Percentiles rank a stretch among this genome's conserved stretches.
These are phyloP conservation scores for Tricholoma sp. DNA, from an alignment of 768 basidiomycete genomes.

Conservation along the genomic window DNA sequence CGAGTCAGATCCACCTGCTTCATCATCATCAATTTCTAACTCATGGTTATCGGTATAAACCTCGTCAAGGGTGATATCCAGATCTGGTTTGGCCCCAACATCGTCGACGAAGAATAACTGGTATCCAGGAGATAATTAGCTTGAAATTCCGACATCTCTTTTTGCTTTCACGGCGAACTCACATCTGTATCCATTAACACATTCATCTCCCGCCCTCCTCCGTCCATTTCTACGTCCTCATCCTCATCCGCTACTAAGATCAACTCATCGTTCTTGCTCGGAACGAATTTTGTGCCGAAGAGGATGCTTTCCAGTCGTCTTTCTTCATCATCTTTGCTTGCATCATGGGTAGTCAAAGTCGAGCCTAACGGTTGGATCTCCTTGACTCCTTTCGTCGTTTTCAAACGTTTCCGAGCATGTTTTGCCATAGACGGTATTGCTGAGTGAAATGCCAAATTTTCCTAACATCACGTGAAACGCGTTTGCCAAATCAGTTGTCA, in stretches of 20 bases:
- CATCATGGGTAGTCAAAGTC: conserved; percentile 42
- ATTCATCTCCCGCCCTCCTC: conserved; percentile 46
- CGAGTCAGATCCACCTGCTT: conserved; percentile 8
- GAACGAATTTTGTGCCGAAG: conserved; percentile 61
- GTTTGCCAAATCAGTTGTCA: no score
- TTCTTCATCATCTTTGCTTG: conserved; percentile 77
- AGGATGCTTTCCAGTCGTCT: conserved; percentile 66
- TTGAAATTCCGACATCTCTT: neutral
- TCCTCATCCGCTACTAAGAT: conserved; percentile 24
- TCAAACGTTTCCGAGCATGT: conserved; percentile 61
- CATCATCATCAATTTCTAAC: conserved; percentile 9
- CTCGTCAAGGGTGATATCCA: conserved; percentile 8
- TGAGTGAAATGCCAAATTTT: neutral
- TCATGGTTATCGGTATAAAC: conserved; percentile 7
- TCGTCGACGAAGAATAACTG: conserved; percentile 82
- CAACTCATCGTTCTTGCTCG: conserved; percentile 26
- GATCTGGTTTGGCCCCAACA: conserved; percentile 18
- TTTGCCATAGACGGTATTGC: conserved; percentile 46
- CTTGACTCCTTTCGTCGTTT: conserved; percentile 29
- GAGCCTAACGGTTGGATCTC: conserved; percentile 17
- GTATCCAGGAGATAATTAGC: conserved; percentile 6
- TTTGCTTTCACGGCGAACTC: conserved; percentile 18
- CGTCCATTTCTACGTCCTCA: conserved; percentile 22
- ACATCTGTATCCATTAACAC: conserved; percentile 76
- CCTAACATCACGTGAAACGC: neutral